A percentile compares a stretch with the other conserved stretches of the same genome.
These are phyloP conservation scores for Schoenoplectus triqueter DNA, from an alignment of 202 grass and related monocot genomes.

Conservation along the genomic window DNA sequence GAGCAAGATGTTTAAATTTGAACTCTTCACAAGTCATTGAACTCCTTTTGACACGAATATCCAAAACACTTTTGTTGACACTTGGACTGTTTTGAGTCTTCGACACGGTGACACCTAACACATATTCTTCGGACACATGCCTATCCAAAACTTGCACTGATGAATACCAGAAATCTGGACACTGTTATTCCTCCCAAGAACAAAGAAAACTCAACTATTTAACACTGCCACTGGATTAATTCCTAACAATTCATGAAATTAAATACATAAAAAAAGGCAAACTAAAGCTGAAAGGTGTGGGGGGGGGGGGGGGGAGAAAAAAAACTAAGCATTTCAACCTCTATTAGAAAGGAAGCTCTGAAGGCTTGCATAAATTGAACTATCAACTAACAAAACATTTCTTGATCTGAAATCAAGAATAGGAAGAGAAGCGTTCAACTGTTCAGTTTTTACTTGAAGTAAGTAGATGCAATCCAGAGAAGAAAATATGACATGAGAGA, in stretches of 20 bases:
- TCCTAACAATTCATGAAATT: neutral
- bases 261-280: neutral
- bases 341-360: constrained; percentile 32
- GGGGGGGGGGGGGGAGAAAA: neutral
- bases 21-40: too few relatives aligned
- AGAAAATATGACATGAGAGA: constrained; percentile 76
- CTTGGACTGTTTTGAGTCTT: too few relatives aligned
- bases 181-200: neutral
- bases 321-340: constrained; percentile 19
- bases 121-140: too few relatives aligned
- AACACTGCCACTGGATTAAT: constrained; percentile 17
- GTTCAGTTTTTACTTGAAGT: constrained; percentile 65
- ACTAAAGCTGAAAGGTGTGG: neutral
- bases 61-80: too few relatives aligned
- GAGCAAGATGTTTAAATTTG: too few relatives aligned
- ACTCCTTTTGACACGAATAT: too few relatives aligned
- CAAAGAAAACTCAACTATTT: constrained; percentile 11
- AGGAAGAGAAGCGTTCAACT: neutral
- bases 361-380: neutral
- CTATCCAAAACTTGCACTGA: neutral
- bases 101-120: too few relatives aligned
- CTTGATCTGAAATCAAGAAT: constrained; percentile 36
- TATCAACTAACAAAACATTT: constrained; percentile 31
- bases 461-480: constrained; percentile 86
- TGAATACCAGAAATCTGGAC: neutral